Evolutionary conservation across 139 green algal genomes (phyloP), one percentile per base, ranked within the genome.

Genomic region (Chlamydomonas sp.): DNA sequence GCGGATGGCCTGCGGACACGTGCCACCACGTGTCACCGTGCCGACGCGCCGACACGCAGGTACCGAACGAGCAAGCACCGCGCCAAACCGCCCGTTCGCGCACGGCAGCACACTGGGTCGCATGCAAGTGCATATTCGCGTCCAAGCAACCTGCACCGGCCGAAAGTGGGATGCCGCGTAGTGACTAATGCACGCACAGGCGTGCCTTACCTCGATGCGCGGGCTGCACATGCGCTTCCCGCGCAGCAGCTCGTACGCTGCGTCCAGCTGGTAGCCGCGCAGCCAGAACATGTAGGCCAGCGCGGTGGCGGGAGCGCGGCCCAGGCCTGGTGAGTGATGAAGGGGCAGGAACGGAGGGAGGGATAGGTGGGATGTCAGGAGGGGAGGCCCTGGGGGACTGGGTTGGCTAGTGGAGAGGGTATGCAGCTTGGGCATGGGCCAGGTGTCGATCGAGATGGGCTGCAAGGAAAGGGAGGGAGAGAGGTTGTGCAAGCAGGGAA

Each of bases 231-330:
- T 68, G 75, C 84, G 84, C 84, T 83, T 60, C 5, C 63, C 58
- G 17, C 84, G 63, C 75, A 88, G 84, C 84, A 88, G 75, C 75
- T 88, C 91, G 81, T 94, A 92, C 0, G 93, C 96, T 0, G 93
- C 93, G 75, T 95, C 89, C 60, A 99, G 93, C 31, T 91, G 85
- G 31, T 95, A 91, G 74, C 94, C 96, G 9, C 95, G 93, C 72
- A 97, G 90, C 97, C 96, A 98, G 91, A 95, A 96, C 95, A 98
- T 98, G 92, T 97, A 98, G 10, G 96, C 96, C 77, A 99, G 91
- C 0, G 97, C 97, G 5, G 95, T 94, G 57, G 95, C 97, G 15
- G 97, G 97, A 1, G 97, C 97, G 4, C 97, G 93, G 0, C 97
- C 97, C 88, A 99, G 90, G 31, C 97, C 97, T 93, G 92, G 67